Percentiles rank a stretch among this genome's conserved stretches.
phyloP scores from a whole-genome alignment of 1,284 basidiomycete genomes.

The Malassezia dermatis region DNA sequence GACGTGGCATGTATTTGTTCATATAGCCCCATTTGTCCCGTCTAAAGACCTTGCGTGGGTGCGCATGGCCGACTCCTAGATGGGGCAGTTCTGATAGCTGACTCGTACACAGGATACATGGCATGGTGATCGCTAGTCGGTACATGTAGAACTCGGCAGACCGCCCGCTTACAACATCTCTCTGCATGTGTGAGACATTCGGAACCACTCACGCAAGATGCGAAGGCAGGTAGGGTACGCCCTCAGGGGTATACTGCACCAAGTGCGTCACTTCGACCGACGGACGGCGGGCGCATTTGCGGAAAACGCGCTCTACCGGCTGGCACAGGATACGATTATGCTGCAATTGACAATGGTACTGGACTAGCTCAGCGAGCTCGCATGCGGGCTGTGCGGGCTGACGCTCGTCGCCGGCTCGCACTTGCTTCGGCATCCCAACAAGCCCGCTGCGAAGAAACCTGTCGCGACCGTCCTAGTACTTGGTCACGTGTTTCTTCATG shows the following conservation, averaged over 20 bases:
- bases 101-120: not conserved
- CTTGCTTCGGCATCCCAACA: not conserved
- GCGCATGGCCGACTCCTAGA: constrained; percentile 17
- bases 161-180: not conserved
- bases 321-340: constrained; percentile 24
- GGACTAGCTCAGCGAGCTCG: constrained; percentile 24
- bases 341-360: constrained; percentile 29
- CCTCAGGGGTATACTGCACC: constrained; percentile 26
- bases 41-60: constrained; percentile 9
- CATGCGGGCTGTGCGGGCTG: constrained; percentile 6
- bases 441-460: not conserved
- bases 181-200: not conserved
- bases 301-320: constrained; percentile 33
- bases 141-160: not conserved
- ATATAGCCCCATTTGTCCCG: constrained; percentile 19
- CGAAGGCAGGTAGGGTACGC: constrained; percentile 22
- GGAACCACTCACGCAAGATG: constrained; percentile 20
- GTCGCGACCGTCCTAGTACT: not conserved
- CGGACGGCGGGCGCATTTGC: constrained; percentile 23
- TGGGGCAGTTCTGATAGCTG: constrained; percentile 4
- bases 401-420: not conserved
- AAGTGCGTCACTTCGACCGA: constrained; percentile 34
- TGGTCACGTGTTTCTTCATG: not conserved
- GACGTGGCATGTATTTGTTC: constrained; percentile 1
- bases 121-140: not conserved